phyloP scores from a whole-genome alignment of 2,329 filamentous ascomycete species.

The Clarireedia paspali region DNA sequence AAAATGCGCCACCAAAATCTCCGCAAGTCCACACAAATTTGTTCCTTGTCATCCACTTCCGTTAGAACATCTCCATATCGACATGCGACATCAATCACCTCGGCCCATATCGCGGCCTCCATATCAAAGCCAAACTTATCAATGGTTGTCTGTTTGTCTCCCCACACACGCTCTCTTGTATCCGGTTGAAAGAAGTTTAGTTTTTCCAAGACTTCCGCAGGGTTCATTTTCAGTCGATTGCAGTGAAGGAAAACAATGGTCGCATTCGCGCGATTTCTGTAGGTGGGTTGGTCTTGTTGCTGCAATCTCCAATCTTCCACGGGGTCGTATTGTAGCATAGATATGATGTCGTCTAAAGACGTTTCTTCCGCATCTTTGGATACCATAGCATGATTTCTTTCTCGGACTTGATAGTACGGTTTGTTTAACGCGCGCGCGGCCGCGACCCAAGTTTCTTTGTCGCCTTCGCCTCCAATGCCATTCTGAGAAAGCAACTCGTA shows the following conservation, averaged over 20 bases:
- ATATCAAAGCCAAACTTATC: constrained; percentile 5
- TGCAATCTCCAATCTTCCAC: background rate
- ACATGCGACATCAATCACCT: constrained; percentile 9
- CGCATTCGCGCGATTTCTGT: background rate
- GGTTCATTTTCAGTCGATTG: constrained; percentile 7
- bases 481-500: constrained; percentile 4
- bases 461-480: constrained; percentile 7
- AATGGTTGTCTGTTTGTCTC: background rate
- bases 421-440: background rate
- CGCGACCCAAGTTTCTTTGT: constrained; percentile 8
- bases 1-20: constrained; percentile 8
- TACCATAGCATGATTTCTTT: constrained; percentile 2
- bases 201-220: background rate
- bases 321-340: constrained; percentile 7
- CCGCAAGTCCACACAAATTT: constrained; percentile 1
- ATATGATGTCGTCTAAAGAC: background rate
- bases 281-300: background rate
- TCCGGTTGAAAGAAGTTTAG: background rate
- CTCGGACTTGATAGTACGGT: constrained; percentile 6
- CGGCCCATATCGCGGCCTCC: constrained; percentile 5
- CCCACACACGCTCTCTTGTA: background rate
- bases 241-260: constrained; percentile 2
- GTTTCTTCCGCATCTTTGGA: background rate
- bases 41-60: background rate
- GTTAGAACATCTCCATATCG: background rate